Evolutionary conservation across 1,284 basidiomycete species (phyloP), one percentile per base, ranked within the genome.

Genomic region (Singerocomus inundabilis): DNA sequence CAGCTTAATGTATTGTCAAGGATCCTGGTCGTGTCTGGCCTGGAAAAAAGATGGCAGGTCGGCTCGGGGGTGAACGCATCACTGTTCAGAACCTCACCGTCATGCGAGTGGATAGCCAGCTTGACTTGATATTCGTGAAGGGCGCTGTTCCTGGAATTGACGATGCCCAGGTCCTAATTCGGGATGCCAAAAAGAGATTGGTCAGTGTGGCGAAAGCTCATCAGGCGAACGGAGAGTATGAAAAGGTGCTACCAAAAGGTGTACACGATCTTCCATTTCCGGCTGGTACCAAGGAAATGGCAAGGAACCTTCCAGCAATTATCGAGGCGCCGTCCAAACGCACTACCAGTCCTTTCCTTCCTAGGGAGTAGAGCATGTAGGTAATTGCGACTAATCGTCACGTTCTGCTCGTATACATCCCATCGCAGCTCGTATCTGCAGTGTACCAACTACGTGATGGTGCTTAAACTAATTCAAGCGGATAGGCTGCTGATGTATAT

Each of bases 11-110:
- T 32, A 49, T 49, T 21, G 28, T 55, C 12, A 59, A 95, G 91
- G 93, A 97, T 64, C 95, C 95, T 32, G 95, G 94, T 46, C 84
- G 94, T 66, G 80, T 98, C 13, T 93, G 91, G 76, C 95, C 95
- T 15, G 96, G 96, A 36, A 98, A 95, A 74, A 98, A 98, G 77
- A 99, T 98, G 96, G 86, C 96, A 9, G 97, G 96, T 40, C 86
- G 88, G 40, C 88, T 98, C 80, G 97, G 97, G 48, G 88, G 85
- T 52, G 78, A 82, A 57, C 86, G 87, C 38, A 82, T 82, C 15
- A 98, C 95, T 10, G 80, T 82, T 11, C 93, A 96, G 68, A 99
- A 98, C 68, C 82, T 98, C 28, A 73, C 86, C 2, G 93, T 98
- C 31, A 81, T 96, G 51, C 88, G 93, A 29, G 80, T 99, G 52